These are phyloP conservation scores for Xerocomellus amylosporus DNA, from an alignment of 768 basidiomycete species.

Conservation along the genomic window DNA sequence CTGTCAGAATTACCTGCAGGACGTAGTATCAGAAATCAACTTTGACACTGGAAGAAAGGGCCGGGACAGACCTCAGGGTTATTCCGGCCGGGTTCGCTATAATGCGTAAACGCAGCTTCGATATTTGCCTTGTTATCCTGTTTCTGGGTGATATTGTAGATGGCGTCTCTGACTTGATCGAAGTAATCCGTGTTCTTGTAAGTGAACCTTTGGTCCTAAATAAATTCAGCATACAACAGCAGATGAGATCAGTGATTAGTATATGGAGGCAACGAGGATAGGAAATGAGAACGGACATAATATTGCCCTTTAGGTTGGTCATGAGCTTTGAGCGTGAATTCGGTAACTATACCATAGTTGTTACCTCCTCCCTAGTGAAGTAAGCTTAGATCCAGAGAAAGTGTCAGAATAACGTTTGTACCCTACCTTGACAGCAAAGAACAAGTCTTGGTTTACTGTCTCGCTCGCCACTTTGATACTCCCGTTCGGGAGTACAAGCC, in stretches of 20 bases:
- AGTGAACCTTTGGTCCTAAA: not conserved
- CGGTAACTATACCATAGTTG: slow-evolving; percentile 28
- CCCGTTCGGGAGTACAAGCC: slow-evolving; percentile 33
- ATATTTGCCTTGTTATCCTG: slow-evolving; percentile 7
- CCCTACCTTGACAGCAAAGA: slow-evolving; percentile 7
- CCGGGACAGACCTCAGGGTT: not conserved
- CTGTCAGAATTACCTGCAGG: not conserved
- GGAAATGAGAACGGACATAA: not conserved
- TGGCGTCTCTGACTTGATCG: slow-evolving; percentile 5
- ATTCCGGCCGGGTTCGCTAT: not conserved
- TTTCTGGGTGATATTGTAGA: not conserved
- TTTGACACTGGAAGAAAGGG: not conserved
- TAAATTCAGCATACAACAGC: not conserved
- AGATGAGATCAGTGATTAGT: not conserved
- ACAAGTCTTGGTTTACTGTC: not conserved
- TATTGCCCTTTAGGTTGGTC: not conserved
- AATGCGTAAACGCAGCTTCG: slow-evolving; percentile 6
- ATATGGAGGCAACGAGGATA: not conserved
- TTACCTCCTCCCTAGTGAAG: slow-evolving; percentile 23
- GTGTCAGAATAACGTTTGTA: not conserved
- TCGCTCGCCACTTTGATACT: not conserved
- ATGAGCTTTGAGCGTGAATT: slow-evolving; percentile 23
- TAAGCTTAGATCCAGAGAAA: not conserved
- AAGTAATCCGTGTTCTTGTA: not conserved
- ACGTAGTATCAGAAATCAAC: not conserved